Conservation (phyloP, 1,139 yeast species). For the Hemisphaericaspora xylanilytica region DNA sequence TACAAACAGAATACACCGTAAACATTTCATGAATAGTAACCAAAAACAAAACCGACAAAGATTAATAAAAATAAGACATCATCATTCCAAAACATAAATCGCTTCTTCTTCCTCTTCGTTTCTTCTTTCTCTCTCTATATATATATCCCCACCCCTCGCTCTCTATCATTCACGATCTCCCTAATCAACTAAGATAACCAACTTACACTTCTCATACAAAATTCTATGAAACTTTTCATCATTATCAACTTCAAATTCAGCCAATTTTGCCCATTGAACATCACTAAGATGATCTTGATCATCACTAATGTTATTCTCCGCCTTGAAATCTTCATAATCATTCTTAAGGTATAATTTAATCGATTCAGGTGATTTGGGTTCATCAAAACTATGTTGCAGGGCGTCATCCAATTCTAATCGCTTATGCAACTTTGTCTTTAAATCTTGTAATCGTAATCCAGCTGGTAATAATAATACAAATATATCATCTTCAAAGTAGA, state of each 20-base stretch:
- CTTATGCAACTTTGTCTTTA: constrained; percentile 62
- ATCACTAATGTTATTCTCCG: constrained; percentile 28
- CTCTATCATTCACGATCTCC: too few relatives aligned
- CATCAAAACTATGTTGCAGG: constrained; percentile 15
- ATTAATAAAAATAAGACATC: not conserved
- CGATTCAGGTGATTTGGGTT: constrained; percentile 14
- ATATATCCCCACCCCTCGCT: too few relatives aligned
- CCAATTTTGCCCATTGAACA: constrained; percentile 22
- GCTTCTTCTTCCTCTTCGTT: not conserved
- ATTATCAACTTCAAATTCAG: constrained; percentile 38
- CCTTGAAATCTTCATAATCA: constrained; percentile 41
- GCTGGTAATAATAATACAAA: constrained; percentile 80
- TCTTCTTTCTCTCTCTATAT: not conserved
- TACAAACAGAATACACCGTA: constrained; percentile 3
- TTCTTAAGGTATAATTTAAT: constrained; percentile 39
- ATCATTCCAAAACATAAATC: not conserved
- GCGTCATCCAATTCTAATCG: constrained; percentile 44
- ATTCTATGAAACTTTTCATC: constrained; percentile 43
- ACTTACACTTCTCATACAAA: constrained; percentile 46
- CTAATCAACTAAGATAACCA: constrained; percentile 29
- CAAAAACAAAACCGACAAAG: not conserved
- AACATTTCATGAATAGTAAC: not conserved
- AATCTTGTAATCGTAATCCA: constrained; percentile 56
- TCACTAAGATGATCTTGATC: constrained; percentile 24
- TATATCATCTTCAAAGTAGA: constrained; percentile 84